Conservation (phyloP, 2,329 filamentous ascomycete genomes). For the Penicillium griseofulvum region DNA sequence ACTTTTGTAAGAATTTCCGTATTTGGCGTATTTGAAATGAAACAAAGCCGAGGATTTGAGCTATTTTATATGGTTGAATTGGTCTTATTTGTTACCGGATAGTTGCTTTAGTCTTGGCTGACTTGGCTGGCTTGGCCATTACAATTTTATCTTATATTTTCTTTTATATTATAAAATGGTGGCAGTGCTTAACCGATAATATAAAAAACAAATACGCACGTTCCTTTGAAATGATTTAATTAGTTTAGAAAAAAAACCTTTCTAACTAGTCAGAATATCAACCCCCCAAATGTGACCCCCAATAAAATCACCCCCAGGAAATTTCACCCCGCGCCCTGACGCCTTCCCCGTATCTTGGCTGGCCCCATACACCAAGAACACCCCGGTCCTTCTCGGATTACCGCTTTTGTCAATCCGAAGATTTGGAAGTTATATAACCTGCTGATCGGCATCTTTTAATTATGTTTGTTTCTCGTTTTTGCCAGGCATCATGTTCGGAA, state of each 20-base stretch:
- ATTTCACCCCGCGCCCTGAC: constrained; percentile 13
- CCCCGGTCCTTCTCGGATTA: constrained; percentile 22
- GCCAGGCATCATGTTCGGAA: constrained; percentile 27
- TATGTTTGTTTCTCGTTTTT: constrained; percentile 3
- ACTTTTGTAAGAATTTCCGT: background rate
- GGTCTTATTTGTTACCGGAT: background rate
- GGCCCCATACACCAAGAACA: constrained; percentile 10
- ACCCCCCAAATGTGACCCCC: constrained; percentile 11
- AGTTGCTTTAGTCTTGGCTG: background rate
- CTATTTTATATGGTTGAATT: no score
- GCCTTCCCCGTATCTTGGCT: constrained; percentile 28
- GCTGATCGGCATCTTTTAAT: constrained; percentile 4
- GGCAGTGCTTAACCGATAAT: no score
- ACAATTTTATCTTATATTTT: no score
- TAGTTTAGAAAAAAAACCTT: no score
- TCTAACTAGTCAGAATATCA: constrained; percentile 10
- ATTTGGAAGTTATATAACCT: constrained; percentile 25
- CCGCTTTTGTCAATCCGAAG: constrained; percentile 24
- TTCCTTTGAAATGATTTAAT: no score
- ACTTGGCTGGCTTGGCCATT: background rate
- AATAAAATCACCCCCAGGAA: background rate
- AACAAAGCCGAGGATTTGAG: background rate
- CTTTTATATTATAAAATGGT: no score
- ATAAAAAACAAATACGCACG: no score
- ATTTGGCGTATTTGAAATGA: background rate